Conservation (phyloP, 2,329 filamentous ascomycete species). For the Juglanconis oblonga region DNA sequence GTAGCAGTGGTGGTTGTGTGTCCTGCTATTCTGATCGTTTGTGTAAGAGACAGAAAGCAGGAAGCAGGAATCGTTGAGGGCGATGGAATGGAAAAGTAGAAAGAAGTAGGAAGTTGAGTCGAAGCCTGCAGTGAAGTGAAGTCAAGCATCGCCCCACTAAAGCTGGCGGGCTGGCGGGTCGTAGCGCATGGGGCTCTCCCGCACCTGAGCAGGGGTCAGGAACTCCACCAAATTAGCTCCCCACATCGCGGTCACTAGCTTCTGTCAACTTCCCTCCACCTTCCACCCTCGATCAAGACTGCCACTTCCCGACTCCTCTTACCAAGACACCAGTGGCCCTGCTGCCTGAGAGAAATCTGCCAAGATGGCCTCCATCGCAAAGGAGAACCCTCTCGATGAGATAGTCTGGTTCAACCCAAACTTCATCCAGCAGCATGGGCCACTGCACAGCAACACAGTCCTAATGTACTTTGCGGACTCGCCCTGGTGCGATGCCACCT, state of each 20-base stretch:
- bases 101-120: background rate
- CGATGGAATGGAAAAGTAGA: background rate
- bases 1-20: background rate
- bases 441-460: conserved; percentile 63
- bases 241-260: background rate
- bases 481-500: conserved; percentile 65
- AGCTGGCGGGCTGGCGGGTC: background rate
- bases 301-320: background rate
- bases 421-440: conserved; percentile 47
- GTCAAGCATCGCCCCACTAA: background rate
- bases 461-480: conserved; percentile 67
- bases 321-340: background rate
- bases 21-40: background rate
- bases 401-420: conserved; percentile 62
- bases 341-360: background rate
- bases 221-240: background rate
- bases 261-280: background rate
- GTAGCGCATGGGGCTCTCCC: background rate
- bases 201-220: background rate
- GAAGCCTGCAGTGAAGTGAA: background rate
- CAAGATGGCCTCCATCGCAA: conserved; percentile 39
- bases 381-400: conserved; percentile 60
- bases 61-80: background rate
- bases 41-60: no score
- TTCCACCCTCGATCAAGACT: background rate